Evolutionary conservation across 2,329 filamentous ascomycete genomes (phyloP).

Genomic region (Ophiostoma australiae): DNA sequence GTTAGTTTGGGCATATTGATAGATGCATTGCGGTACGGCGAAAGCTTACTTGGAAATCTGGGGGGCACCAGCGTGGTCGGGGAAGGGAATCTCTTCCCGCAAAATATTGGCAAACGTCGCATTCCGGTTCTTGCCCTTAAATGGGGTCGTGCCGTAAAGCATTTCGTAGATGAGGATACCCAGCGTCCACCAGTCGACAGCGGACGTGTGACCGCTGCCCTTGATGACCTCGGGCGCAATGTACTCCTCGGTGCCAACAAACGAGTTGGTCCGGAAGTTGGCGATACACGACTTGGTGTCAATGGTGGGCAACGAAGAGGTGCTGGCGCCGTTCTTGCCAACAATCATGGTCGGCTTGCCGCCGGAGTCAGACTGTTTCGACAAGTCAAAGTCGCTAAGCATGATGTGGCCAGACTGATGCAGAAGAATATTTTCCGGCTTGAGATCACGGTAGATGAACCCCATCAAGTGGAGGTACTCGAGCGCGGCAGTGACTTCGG

Average conservation of each 20-base stretch:
- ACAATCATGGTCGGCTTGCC: slow-evolving; percentile 98
- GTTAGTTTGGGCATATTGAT: slow-evolving; percentile 19
- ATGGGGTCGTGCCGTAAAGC: slow-evolving; percentile 96
- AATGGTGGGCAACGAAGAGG: slow-evolving; percentile 86
- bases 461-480: slow-evolving; percentile 99
- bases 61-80: slow-evolving; percentile 76
- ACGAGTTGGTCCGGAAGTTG: slow-evolving; percentile 97
- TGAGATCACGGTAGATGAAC: slow-evolving; percentile 96
- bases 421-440: slow-evolving; percentile 95
- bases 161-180: slow-evolving; percentile 98
- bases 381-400: slow-evolving; percentile 97
- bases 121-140: slow-evolving; percentile 98
- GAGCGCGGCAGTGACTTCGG: slow-evolving; percentile 90
- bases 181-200: slow-evolving; percentile 98
- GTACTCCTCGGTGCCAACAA: slow-evolving; percentile 97
- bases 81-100: slow-evolving; percentile 91
- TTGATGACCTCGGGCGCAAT: slow-evolving; percentile 99
- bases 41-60: slow-evolving; percentile 82
- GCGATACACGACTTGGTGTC: slow-evolving; percentile 98
- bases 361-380: slow-evolving; percentile 93
- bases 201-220: slow-evolving; percentile 94
- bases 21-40: neutral
- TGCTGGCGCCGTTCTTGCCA: slow-evolving; percentile 79
- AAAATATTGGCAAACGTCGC: slow-evolving; percentile 97
- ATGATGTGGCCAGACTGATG: slow-evolving; percentile 99